Evolutionary conservation across 352 stramenopile genomes (phyloP).

Genomic region (Phytophthora meadii): DNA sequence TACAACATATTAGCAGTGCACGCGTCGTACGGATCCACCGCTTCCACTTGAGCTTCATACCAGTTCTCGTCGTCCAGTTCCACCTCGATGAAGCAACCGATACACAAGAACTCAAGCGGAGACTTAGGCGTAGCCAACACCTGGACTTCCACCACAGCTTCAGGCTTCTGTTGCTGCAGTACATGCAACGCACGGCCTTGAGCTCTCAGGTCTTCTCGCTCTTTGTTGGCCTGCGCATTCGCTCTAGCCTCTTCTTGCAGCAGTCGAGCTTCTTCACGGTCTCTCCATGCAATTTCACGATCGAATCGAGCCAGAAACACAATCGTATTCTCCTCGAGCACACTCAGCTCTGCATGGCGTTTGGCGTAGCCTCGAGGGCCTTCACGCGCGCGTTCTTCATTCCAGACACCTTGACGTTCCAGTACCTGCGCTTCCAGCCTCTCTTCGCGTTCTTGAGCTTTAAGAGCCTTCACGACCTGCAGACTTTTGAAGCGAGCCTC

Average conservation of each 20-base stretch:
- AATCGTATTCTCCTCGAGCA: constrained; percentile 64
- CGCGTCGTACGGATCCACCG: constrained; percentile 64
- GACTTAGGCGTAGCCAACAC: constrained; percentile 58
- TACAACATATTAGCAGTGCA: constrained; percentile 72
- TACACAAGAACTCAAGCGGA: constrained; percentile 70
- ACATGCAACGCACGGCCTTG: constrained; percentile 57
- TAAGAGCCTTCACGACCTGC: constrained; percentile 67
- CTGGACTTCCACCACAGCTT: constrained; percentile 58
- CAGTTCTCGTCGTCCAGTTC: constrained; percentile 77
- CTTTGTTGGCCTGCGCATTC: constrained; percentile 50
- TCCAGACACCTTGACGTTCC: constrained; percentile 69
- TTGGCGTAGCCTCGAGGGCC: constrained; percentile 76
- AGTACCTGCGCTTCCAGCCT: constrained; percentile 69
- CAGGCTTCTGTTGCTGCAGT: constrained; percentile 72
- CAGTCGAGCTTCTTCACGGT: constrained; percentile 56
- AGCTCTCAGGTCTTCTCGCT: constrained; percentile 44
- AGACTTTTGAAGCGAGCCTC: constrained; percentile 81
- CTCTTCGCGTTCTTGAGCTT: constrained; percentile 75
- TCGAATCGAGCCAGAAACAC: constrained; percentile 56
- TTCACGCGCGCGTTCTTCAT: constrained; percentile 69
- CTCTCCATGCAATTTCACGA: constrained; percentile 45
- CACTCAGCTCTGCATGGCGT: constrained; percentile 64
- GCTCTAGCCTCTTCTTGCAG: constrained; percentile 57
- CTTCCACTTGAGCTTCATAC: constrained; percentile 69
- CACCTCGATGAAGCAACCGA: constrained; percentile 65